Base-by-base conservation (phyloP, 305 asterid species). In the Fraxinus sp. region DNA sequence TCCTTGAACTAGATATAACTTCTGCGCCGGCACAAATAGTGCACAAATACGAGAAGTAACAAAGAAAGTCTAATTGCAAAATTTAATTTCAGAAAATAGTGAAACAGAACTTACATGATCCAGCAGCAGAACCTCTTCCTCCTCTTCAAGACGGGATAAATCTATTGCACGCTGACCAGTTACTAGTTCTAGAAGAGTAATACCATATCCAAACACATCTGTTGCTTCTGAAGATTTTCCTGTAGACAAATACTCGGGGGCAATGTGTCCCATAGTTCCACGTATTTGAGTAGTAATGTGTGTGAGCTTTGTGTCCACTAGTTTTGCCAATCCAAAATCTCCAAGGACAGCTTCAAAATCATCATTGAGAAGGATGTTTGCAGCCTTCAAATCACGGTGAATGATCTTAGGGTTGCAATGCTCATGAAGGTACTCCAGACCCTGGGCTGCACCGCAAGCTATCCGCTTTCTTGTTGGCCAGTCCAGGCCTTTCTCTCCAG, bases 191-290 rank as follows among this genome's bases (percentile, higher is more conserved):
- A 95, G 91, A 76, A 95, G 97, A 39, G 99, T 95, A 14, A 95
- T 86, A 14, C 99, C 99, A 74, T 90, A 95, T 62, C 99, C 99
- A 32, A 95, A 95, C 1, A 95, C 98, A 82, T 94, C 99, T 0
- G 99, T 94, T 87, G 91, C 92, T 20, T 93, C 98, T 0, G 97
- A 95, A 5, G 98, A 94, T 85, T 93, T 94, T 30, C 99, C 99
- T 0, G 97, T 95, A 1, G 99, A 91, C 78, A 95, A 81, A 81
- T 95, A 95, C 86, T 94, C 99, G 0, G 97, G 99, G 41, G 98
- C 98, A 46, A 95, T 95, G 79, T 95, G 98, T 52, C 98, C 98
- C 98, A 95, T 95, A 0, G 98, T 95, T 70, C 98, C 98, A 3
- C 98, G 98, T 78, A 95, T 90, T 87, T 91, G 97, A 77, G 99